Base-by-base conservation (phyloP, 306 rosid species). In the Lathyrus oleraceus region DNA sequence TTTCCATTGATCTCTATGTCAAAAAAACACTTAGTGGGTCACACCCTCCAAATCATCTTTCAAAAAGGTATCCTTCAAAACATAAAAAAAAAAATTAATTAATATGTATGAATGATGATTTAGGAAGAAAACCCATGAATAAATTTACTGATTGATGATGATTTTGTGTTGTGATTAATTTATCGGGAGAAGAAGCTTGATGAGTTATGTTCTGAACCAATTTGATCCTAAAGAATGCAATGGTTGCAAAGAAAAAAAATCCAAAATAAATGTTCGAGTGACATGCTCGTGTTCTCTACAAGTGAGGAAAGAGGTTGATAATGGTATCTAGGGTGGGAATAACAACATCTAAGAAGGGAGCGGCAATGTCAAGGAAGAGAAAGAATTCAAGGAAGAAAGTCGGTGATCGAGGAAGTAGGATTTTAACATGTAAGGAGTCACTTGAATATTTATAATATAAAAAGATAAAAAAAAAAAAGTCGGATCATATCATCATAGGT, bases 11-110 rank as follows among this genome's bases (percentile, higher is more conserved):
- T 77, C 77, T 73, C 51, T 6, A 81, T 10, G 51, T 81, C 85
- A n/a, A 64, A 81, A 81, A 73, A 38, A 81, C 45, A 77, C 85
- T 13, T 81, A 69, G 35, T 77, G 74, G 8, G 85, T 81, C 5
- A 77, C 80, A 64, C 64, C 74, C 74, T 77, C 80, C 71, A 73
- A 81, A 77, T 77, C 70, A 35, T 64, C 80, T 23, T 17, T 71
- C 53, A 42, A 35, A 21, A 42, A 65, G 79, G 58, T 57, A 69
- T 57, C 82, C 79, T 79, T 69, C 15, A 68, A 21, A 71, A 53
- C 12, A 42, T 1, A 16, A n/a, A n/a, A n/a, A n/a, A n/a, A n/a
- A n/a, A n/a, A n/a, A n/a, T n/a, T n/a, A n/a, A n/a, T n/a, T n/a
- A 49, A 32, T 28, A 70, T 40, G 3, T 4, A 44, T 49, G 10